phyloP scores from a whole-genome alignment of 1,139 yeast genomes.

The Geotrichum bryndzae region DNA sequence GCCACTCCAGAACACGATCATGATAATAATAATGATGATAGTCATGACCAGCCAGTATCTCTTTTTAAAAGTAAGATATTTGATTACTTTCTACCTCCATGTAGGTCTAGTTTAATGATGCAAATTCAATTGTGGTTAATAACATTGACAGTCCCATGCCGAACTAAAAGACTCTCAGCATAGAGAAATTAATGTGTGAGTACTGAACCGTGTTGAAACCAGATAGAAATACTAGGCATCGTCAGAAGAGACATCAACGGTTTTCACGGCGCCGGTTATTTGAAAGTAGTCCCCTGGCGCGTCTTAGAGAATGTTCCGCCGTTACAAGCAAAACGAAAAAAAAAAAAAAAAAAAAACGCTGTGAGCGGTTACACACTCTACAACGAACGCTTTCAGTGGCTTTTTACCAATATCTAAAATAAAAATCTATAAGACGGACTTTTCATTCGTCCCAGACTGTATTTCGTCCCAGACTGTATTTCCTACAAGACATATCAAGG shows the following conservation, averaged over 20 bases:
- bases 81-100: constrained; percentile 38
- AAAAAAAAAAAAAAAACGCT: constrained; percentile 53
- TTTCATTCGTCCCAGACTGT: constrained; percentile 5
- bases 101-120: constrained; percentile 54
- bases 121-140: constrained; percentile 54
- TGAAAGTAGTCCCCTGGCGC: constrained; percentile 48
- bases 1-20: constrained; percentile 47
- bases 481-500: background rate
- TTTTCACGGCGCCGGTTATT: constrained; percentile 45
- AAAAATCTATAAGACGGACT: constrained; percentile 34
- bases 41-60: constrained; percentile 64
- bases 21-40: constrained; percentile 60
- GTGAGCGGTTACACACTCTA: constrained; percentile 72
- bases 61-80: constrained; percentile 47
- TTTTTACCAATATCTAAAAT: constrained; percentile 88
- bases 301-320: constrained; percentile 52
- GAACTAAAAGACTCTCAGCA: constrained; percentile 69
- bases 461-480: constrained; percentile 11
- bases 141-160: constrained; percentile 60
- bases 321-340: constrained; percentile 48
- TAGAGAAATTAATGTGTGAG: constrained; percentile 56
- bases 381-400: constrained; percentile 72
- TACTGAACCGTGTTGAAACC: constrained; percentile 62
- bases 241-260: no score
- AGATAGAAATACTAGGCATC: constrained; percentile 59